These are phyloP conservation scores for Zalerion maritima DNA, from an alignment of 495 filamentous ascomycete species.

Conservation along the genomic window DNA sequence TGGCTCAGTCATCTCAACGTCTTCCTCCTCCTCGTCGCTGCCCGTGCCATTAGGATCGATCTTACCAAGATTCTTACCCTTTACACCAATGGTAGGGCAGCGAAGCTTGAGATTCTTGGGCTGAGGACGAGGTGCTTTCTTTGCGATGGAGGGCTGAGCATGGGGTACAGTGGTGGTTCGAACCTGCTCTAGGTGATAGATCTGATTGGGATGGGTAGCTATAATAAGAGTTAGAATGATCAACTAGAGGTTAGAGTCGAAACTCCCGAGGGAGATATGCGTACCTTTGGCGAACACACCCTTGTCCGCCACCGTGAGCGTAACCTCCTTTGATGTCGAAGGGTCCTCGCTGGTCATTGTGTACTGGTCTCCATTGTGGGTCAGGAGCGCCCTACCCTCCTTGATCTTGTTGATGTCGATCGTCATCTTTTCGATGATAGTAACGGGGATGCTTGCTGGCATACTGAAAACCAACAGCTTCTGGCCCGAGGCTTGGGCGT, in stretches of 20 bases:
- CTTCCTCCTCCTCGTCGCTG: conserved; percentile 14
- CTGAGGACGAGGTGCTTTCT: conserved; percentile 24
- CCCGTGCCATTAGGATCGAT: conserved; percentile 9
- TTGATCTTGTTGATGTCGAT: conserved; percentile 24
- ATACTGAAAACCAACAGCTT: conserved; percentile 38
- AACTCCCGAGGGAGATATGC: conserved; percentile 23
- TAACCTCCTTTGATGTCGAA: conserved; percentile 23
- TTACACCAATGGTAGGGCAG: conserved; percentile 27
- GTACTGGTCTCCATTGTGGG: conserved; percentile 27
- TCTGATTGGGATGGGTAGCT: conserved; percentile 19
- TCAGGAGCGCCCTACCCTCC: conserved; percentile 20
- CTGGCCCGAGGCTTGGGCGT: conserved; percentile 30
- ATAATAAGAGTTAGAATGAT: conserved; percentile 3
- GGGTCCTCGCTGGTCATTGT: conserved; percentile 18
- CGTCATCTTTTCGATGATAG: conserved; percentile 29
- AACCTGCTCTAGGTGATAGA: conserved; percentile 30
- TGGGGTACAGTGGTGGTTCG: conserved; percentile 12
- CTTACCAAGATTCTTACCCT: conserved; percentile 7
- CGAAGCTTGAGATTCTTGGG: conserved; percentile 29
- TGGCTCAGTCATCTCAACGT: conserved; percentile 16
- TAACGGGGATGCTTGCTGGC: conserved; percentile 32
- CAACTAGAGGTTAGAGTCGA: neutral
- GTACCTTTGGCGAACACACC: conserved; percentile 27
- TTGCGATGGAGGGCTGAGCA: conserved; percentile 11
- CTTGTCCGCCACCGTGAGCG: conserved; percentile 27